phyloP scores from a whole-genome alignment of 768 basidiomycete genomes.

The Sarcomyxa edulis region DNA sequence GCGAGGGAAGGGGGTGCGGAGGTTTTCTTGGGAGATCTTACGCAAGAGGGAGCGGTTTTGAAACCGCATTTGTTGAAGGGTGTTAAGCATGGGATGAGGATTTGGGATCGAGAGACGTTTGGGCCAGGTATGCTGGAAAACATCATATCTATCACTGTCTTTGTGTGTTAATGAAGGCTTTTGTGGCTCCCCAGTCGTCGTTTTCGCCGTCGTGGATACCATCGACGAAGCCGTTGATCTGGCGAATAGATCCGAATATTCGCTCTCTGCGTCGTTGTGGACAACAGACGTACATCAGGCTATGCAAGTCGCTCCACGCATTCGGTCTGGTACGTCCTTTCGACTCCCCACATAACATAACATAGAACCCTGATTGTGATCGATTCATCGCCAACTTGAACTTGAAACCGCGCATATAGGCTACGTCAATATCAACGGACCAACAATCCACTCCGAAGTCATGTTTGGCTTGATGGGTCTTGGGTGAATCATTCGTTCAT shows the following conservation, averaged over 20 bases:
- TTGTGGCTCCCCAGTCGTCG: constrained; percentile 27
- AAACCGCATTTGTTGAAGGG: constrained; percentile 45
- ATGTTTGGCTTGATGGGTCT: constrained; percentile 33
- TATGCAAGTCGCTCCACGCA: constrained; percentile 37
- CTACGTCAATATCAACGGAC: constrained; percentile 49
- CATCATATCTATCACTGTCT: too few relatives aligned
- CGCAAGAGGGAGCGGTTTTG: constrained; percentile 33
- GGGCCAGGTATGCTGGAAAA: constrained; percentile 38
- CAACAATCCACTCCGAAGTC: constrained; percentile 41
- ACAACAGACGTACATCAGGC: constrained; percentile 38
- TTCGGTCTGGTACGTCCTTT: constrained; percentile 37
- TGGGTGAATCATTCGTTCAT: constrained; percentile 29
- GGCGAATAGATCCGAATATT: constrained; percentile 50
- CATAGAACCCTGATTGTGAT: background rate
- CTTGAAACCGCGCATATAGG: constrained; percentile 19
- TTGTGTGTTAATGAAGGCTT: background rate
- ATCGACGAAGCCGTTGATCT: constrained; percentile 50
- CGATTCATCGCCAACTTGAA: background rate
- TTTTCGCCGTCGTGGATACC: constrained; percentile 38
- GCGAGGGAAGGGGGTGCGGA: constrained; percentile 40
- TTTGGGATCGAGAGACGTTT: constrained; percentile 60
- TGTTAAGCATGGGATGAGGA: constrained; percentile 42
- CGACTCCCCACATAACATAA: background rate
- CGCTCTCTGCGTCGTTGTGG: constrained; percentile 49
- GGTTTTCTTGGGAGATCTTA: constrained; percentile 37